Evolutionary conservation across 371 early-diverging fungal genomes (phyloP).

Genomic region (Mucor saturninus): DNA sequence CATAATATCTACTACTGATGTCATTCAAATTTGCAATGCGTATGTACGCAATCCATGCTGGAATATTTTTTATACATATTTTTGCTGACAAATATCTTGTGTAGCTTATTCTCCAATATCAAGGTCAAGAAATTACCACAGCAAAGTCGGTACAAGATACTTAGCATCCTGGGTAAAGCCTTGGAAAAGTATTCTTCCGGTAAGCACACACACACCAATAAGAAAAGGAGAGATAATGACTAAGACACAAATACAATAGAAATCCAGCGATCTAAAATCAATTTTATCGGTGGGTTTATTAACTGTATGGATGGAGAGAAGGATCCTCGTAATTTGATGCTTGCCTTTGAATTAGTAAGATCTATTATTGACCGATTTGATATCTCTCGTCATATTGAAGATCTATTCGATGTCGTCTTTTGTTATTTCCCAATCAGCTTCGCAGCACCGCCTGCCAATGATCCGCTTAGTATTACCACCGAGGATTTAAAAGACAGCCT

Average conservation of each 20-base stretch:
- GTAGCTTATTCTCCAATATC: conserved; percentile 28
- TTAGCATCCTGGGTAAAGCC: conserved; percentile 24
- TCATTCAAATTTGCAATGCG: conserved; percentile 20
- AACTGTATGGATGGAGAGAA: conserved; percentile 96
- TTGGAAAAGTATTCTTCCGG: conserved; percentile 28
- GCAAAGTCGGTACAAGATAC: conserved; percentile 28
- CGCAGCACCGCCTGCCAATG: conserved; percentile 80
- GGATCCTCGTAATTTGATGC: conserved; percentile 93
- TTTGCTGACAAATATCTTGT: neutral
- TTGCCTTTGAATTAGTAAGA: conserved; percentile 80
- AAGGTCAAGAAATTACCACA: conserved; percentile 27
- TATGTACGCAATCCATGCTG: neutral
- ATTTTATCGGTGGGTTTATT: conserved; percentile 86
- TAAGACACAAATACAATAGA: conserved; percentile 14
- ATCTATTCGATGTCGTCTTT: conserved; percentile 89
- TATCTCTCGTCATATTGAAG: conserved; percentile 77
- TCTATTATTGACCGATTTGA: conserved; percentile 74
- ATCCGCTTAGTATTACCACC: conserved; percentile 84
- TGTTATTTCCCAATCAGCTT: conserved; percentile 98
- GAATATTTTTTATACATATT: neutral
- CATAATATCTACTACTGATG: conserved; percentile 13
- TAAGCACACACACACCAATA: conserved; percentile 6
- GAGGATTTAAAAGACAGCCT: conserved; percentile 80
- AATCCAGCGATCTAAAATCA: conserved; percentile 33
- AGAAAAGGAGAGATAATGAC: neutral